phyloP scores from a whole-genome alignment of 1,284 basidiomycete species.

The Coniferiporia weirii region DNA sequence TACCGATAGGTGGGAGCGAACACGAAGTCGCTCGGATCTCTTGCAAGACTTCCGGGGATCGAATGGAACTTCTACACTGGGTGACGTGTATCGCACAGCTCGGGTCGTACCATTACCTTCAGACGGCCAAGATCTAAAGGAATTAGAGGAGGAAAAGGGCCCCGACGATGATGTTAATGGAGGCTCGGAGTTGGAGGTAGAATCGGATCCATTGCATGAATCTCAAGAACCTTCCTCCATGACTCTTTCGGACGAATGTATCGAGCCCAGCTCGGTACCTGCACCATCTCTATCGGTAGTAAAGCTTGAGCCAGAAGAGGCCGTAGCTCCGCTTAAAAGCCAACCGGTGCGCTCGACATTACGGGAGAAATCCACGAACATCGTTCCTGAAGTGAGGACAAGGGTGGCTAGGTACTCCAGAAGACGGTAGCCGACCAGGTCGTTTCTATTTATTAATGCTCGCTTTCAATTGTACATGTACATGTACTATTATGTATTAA shows the following conservation, averaged over 20 bases:
- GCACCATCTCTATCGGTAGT: not conserved
- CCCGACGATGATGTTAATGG: not conserved
- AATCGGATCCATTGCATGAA: slow-evolving; percentile 1
- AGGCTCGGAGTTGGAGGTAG: not conserved
- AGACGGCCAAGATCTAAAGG: slow-evolving; percentile 1
- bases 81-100: not conserved
- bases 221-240: not conserved
- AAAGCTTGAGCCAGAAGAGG: not conserved
- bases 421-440: not conserved
- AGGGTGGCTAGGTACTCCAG: slow-evolving; percentile 3
- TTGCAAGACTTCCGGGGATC: slow-evolving; percentile 6
- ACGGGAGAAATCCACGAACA: slow-evolving; percentile 17
- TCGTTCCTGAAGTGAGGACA: slow-evolving; percentile 6
- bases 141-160: slow-evolving; percentile 1
- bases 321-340: slow-evolving; percentile 6
- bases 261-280: not conserved
- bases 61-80: not conserved
- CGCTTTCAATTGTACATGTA: not conserved
- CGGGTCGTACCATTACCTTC: not conserved
- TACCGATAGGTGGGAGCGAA: slow-evolving; percentile 63
- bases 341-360: slow-evolving; percentile 7
- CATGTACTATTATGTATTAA: not conserved
- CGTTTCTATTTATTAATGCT: not conserved
- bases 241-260: not conserved
- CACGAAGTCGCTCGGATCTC: slow-evolving; percentile 46